Conservation (phyloP, 2,329 filamentous ascomycete genomes). For the Sporothrix mexicana region DNA sequence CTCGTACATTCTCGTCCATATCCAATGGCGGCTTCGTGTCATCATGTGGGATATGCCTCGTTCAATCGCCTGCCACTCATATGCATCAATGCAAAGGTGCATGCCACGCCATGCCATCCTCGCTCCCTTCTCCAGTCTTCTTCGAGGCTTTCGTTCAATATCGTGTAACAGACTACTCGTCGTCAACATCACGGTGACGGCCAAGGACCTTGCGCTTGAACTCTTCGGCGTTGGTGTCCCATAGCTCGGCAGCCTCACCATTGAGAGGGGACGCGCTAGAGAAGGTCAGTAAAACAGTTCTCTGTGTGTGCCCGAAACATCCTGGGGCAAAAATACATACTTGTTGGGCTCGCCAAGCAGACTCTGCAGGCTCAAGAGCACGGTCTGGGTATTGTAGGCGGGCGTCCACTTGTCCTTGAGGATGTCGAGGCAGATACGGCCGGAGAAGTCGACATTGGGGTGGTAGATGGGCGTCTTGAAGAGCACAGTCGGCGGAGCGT, state of each 20-base stretch:
- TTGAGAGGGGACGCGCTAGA: constrained; percentile 88
- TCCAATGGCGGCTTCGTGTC: constrained; percentile 32
- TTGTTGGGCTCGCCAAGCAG: constrained; percentile 97
- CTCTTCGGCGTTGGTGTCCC: constrained; percentile 85
- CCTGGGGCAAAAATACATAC: constrained; percentile 53
- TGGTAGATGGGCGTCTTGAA: constrained; percentile 99
- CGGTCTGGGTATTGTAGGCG: constrained; percentile 93
- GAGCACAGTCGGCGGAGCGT: constrained; percentile 85
- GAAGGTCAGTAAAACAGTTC: constrained; percentile 36
- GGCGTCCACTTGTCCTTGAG: constrained; percentile 99
- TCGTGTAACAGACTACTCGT: constrained; percentile 53
- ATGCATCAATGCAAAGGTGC: neutral
- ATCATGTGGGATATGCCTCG: neutral
- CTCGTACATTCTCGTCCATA: constrained; percentile 1
- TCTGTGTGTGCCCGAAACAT: no score
- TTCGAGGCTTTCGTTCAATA: no score
- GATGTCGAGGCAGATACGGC: constrained; percentile 96
- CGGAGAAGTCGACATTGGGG: constrained; percentile 97
- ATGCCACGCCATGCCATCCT: neutral
- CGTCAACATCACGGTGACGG: constrained; percentile 68
- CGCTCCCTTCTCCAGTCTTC: neutral
- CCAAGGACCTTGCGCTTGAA: constrained; percentile 79
- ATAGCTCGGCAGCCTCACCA: constrained; percentile 92
- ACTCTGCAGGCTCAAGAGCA: constrained; percentile 91
- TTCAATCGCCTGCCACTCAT: neutral